Percentiles rank a stretch among this genome's conserved stretches.
phyloP scores from a whole-genome alignment of 352 stramenopile species.

The Phytophthora meadii region DNA sequence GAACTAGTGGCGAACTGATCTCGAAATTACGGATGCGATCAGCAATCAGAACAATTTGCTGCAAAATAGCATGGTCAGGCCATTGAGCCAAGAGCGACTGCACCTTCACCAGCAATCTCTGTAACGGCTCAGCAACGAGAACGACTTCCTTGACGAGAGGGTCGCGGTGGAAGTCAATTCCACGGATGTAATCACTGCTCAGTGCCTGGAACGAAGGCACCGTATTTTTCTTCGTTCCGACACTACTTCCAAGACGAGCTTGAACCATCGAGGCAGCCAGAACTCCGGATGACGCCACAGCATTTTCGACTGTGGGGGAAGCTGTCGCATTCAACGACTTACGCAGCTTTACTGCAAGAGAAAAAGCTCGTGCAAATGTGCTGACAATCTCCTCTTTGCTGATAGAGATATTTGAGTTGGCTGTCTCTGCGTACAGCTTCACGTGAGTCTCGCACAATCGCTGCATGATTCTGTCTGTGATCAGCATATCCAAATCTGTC shows the following conservation, averaged over 20 bases:
- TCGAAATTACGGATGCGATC: constrained; percentile 90
- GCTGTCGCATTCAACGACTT: constrained; percentile 68
- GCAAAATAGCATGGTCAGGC: constrained; percentile 96
- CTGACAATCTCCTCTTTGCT: constrained; percentile 57
- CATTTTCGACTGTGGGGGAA: constrained; percentile 51
- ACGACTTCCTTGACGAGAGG: constrained; percentile 94
- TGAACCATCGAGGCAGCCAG: constrained; percentile 79
- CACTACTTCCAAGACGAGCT: constrained; percentile 58
- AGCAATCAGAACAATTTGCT: constrained; percentile 94
- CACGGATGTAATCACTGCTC: constrained; percentile 77
- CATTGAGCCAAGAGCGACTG: constrained; percentile 94
- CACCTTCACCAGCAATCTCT: constrained; percentile 89
- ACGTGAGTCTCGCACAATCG: constrained; percentile 76
- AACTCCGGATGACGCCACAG: constrained; percentile 58
- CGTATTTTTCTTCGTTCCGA: constrained; percentile 25
- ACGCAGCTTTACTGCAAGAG: constrained; percentile 71
- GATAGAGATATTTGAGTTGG: constrained; percentile 53
- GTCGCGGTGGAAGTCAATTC: constrained; percentile 95
- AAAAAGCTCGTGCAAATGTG: constrained; percentile 76
- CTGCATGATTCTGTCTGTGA: constrained; percentile 79
- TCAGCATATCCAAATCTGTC: constrained; percentile 55
- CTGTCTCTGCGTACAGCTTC: constrained; percentile 68
- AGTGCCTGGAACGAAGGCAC: constrained; percentile 68
- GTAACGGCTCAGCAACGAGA: constrained; percentile 87
- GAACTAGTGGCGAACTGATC: constrained; percentile 85